phyloP scores from a whole-genome alignment of 1,139 yeast species.

The Suhomyces anneliseae region DNA sequence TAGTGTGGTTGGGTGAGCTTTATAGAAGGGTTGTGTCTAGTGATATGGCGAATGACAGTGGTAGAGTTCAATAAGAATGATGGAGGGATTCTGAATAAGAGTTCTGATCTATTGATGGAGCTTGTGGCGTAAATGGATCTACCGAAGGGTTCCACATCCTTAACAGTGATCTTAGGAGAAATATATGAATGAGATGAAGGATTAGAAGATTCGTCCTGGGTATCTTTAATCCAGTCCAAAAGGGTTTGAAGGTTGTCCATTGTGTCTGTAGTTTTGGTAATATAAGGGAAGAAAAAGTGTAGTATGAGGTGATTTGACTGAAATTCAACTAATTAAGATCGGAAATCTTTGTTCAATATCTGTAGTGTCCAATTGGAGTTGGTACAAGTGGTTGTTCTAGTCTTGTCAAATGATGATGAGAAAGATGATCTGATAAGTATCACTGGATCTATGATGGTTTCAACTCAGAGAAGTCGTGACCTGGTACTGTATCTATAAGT shows the following conservation, averaged over 20 bases:
- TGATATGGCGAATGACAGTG: conserved; percentile 48
- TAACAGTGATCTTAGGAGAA: conserved; percentile 32
- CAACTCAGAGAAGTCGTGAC: too few species aligned
- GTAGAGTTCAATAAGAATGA: conserved; percentile 59
- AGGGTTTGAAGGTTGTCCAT: conserved; percentile 4
- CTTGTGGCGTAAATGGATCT: conserved; percentile 57
- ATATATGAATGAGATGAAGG: conserved; percentile 28
- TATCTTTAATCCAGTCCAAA: conserved; percentile 28
- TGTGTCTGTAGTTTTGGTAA: too few species aligned
- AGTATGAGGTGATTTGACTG: too few species aligned
- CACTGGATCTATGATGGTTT: too few species aligned
- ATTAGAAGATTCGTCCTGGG: conserved; percentile 21
- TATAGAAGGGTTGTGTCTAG: conserved; percentile 22
- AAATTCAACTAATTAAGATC: too few species aligned
- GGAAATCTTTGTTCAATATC: too few species aligned
- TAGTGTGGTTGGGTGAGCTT: conserved; percentile 23
- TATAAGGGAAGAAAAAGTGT: too few species aligned
- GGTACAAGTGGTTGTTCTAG: not conserved
- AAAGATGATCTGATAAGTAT: too few species aligned
- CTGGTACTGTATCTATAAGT: too few species aligned
- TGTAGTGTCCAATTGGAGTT: too few species aligned
- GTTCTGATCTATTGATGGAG: conserved; percentile 37
- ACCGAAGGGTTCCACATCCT: conserved; percentile 45
- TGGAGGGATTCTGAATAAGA: conserved; percentile 57
- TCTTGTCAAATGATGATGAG: too few species aligned